Base-by-base conservation (phyloP, 2,329 filamentous ascomycete genomes). In the Achaetomium macrosporum region DNA sequence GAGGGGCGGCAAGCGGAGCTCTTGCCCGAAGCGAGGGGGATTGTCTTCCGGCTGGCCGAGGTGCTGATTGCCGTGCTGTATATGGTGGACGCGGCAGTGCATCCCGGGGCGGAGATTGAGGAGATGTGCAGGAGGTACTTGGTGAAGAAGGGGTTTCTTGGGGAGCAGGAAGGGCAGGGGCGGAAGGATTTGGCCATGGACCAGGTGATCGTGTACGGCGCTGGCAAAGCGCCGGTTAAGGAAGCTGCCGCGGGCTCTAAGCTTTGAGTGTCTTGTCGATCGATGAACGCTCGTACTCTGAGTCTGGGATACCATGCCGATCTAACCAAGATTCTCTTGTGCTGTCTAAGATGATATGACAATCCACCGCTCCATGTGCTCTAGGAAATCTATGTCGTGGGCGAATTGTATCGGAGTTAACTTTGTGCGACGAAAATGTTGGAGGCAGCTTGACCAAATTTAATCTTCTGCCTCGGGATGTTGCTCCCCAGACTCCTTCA, bases 1-100 rank as follows among this genome's bases (percentile, higher is more conserved):
- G 50, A 40, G 1, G 66, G 63, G 11, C 52, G 65, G 0, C 67
- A 73, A 45, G 66, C 65, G 1, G 66, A 68, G 2, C 66, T 82
- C 54, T 61, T 79, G 35, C 68, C 69, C 1, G 71, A 77, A 30
- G 76, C 75, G 1, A 69, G 77, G 42, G 65, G 68, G 5, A 54
- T 78, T 1, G 64, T 76, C 3, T 77, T 73, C 66, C 57, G 61
- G 2, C 61, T 74, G 1, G 73, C 75, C 0, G 73, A 78, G 50
- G 61, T 75, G 8, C 51, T 76, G 25, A 70, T 75, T 17, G 70
- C 68, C 9, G 62, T 71, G n/a, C 58, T 79, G 43, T 65, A 76
- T 36, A 61, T 69, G 39, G 66, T 73, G 1, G 75, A 77, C 53
- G 68, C 68, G 1, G 53, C 61, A 5, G 67, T 63, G 35, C 68